These are phyloP conservation scores for Podaxis rugospora DNA, from an alignment of 768 basidiomycete species.

Conservation along the genomic window DNA sequence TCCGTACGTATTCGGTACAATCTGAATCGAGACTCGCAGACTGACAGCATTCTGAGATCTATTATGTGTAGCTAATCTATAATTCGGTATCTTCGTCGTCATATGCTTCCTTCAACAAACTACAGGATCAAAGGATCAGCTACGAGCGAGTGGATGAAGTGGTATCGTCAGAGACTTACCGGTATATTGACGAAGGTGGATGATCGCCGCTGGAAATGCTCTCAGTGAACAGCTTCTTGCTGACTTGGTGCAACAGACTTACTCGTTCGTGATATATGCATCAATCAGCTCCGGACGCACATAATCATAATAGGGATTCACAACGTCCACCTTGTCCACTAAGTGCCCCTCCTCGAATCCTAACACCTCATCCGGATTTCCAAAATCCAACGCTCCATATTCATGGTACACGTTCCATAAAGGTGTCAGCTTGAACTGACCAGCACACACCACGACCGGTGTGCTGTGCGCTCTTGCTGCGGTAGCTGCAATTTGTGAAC, in stretches of 20 bases:
- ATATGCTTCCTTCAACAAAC: constrained; percentile 89
- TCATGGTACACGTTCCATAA: constrained; percentile 86
- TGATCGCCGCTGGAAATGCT: constrained; percentile 75
- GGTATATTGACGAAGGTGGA: constrained; percentile 90
- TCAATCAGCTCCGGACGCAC: constrained; percentile 89
- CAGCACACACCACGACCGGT: constrained; percentile 89
- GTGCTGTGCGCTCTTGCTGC: constrained; percentile 89
- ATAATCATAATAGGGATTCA: constrained; percentile 97
- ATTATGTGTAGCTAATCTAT: constrained; percentile 29
- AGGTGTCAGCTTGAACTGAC: constrained; percentile 95
- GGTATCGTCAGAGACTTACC: constrained; percentile 35
- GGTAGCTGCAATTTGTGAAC: constrained; percentile 78
- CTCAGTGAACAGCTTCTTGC: constrained; percentile 8
- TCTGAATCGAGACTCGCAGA: background rate
- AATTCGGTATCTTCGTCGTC: constrained; percentile 92
- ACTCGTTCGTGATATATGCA: constrained; percentile 97
- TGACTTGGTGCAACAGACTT: constrained; percentile 28
- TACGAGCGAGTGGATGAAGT: background rate
- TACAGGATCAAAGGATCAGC: constrained; percentile 23
- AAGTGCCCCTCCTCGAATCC: constrained; percentile 77
- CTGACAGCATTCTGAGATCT: constrained; percentile 14
- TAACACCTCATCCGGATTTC: constrained; percentile 55
- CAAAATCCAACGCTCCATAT: constrained; percentile 80
- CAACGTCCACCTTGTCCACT: constrained; percentile 85
- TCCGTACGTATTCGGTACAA: constrained; percentile 15